Percentiles rank a stretch among this genome's conserved stretches.
Evolutionary conservation across 345 rosid species (phyloP).

Genomic region (Hirschfeldia incana): DNA sequence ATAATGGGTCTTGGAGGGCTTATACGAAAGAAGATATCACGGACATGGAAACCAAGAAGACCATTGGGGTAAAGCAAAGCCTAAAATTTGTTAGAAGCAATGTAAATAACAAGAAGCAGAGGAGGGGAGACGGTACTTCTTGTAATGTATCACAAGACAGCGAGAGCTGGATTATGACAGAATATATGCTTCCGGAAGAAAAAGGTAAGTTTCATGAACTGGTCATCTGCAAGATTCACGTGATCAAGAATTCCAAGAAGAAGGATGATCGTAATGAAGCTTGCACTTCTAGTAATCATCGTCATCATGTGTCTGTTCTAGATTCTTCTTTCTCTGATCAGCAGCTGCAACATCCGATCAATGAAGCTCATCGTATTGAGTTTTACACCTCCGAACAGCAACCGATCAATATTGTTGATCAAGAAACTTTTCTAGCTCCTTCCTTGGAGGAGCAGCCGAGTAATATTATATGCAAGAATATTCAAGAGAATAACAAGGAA

Average conservation of each 20-base stretch:
- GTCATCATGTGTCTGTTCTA: too few relatives aligned
- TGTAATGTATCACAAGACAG: neutral
- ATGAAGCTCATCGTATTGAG: too few relatives aligned
- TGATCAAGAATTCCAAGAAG: neutral
- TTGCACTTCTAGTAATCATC: neutral
- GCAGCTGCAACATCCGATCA: neutral
- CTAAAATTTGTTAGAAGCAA: neutral
- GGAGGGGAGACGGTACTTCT: neutral
- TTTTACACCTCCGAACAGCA: neutral
- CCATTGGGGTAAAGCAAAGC: neutral
- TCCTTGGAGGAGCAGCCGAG: neutral
- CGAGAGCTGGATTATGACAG: constrained; percentile 15
- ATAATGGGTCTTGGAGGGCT: neutral
- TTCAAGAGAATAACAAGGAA: neutral
- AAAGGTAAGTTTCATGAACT: neutral
- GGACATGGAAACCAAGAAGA: neutral
- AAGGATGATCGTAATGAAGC: neutral
- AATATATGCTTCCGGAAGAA: neutral
- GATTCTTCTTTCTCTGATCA: too few relatives aligned
- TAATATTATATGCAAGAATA: too few relatives aligned
- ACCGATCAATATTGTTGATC: too few relatives aligned
- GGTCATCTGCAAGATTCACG: neutral
- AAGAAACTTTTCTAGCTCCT: neutral
- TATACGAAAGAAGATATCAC: neutral
- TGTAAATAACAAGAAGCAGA: neutral